Evolutionary conservation across 768 basidiomycete species (phyloP), one percentile per base, ranked within the genome.

Genomic region (Russula sp.): DNA sequence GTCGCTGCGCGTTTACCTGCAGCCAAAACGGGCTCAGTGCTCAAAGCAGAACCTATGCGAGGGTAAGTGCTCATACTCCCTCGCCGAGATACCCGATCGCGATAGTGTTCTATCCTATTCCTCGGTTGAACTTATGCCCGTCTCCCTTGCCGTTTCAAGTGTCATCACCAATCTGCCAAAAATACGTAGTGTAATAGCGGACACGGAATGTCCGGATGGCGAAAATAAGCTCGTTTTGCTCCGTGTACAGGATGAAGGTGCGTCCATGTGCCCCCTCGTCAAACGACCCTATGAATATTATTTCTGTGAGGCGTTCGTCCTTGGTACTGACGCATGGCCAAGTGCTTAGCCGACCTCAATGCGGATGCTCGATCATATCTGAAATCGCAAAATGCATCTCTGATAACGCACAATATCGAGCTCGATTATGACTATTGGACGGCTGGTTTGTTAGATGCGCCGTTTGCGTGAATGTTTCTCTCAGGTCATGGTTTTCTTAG

Each of bases 351-450:
- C 73, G 81, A 88, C 57, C 77, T 95, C 70, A 75, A 85, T 29
- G 70, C 73, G 9, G 81, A 84, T 36, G 78, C 83, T 45, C 73
- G 74, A 51, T 73, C 79, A 6, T 83, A 85, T 65, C 71, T 97
- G 59, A 72, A 78, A 32, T 72, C 73, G n/a, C 80, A 87, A 66
- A 72, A 79, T 4, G 78, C 76, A 41, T 82, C 81, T 7, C 69
- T 92, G n/a, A 76, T 82, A 8, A 73, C 75, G 16, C 82, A 91
- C 68, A 75, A 73, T 0, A 64, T 98, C 45, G 73, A 85, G 25
- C 74, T 98, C 46, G 80, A 82, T 59, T 98, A 98, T 71, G 80
- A 88, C 69, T 88, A 92, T 72, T 98, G 96, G 96, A 86, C 82
- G 2, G 82, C 91, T 50, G 87, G 94, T 93, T 68, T 60, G 78